phyloP scores from a whole-genome alignment of 345 rosid species.

The Brassica rapa region DNA sequence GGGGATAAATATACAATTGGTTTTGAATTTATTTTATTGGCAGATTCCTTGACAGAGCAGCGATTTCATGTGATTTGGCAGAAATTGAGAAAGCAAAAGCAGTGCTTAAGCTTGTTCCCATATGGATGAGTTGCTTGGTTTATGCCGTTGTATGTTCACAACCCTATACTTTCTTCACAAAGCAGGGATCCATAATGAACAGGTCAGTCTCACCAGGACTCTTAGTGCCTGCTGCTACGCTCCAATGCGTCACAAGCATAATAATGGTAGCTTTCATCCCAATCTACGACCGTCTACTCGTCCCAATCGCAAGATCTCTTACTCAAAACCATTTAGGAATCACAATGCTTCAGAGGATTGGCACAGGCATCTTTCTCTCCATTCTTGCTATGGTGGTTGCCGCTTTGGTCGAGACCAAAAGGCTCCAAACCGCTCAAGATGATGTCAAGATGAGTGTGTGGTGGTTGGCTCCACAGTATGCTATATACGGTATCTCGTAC shows the following conservation, averaged over 20 bases:
- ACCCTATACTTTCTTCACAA: conserved; percentile 54
- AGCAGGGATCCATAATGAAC: conserved; percentile 56
- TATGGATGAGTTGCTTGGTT: conserved; percentile 45
- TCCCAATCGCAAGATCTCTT: conserved; percentile 44
- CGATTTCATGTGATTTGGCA: conserved; percentile 35
- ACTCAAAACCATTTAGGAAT: conserved; percentile 41
- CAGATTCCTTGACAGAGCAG: conserved; percentile 49
- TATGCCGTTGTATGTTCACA: conserved; percentile 43
- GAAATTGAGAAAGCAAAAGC: conserved; percentile 59
- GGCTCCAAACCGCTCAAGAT: conserved; percentile 38
- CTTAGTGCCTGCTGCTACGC: conserved; percentile 55
- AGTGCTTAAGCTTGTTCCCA: conserved; percentile 47
- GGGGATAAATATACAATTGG: neutral
- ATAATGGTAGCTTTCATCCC: conserved; percentile 46
- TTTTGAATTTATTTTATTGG: neutral
- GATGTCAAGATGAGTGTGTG: conserved; percentile 40
- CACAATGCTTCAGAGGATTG: conserved; percentile 44
- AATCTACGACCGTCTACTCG: conserved; percentile 51
- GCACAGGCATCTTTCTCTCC: conserved; percentile 42
- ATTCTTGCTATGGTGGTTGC: conserved; percentile 32
- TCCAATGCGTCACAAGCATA: conserved; percentile 52
- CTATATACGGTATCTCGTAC: conserved; percentile 32
- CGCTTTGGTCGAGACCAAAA: conserved; percentile 44
- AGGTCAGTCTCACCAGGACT: conserved; percentile 44
- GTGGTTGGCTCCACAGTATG: conserved; percentile 44